Conservation (phyloP, 768 basidiomycete genomes). For the Termitomyces sp. region DNA sequence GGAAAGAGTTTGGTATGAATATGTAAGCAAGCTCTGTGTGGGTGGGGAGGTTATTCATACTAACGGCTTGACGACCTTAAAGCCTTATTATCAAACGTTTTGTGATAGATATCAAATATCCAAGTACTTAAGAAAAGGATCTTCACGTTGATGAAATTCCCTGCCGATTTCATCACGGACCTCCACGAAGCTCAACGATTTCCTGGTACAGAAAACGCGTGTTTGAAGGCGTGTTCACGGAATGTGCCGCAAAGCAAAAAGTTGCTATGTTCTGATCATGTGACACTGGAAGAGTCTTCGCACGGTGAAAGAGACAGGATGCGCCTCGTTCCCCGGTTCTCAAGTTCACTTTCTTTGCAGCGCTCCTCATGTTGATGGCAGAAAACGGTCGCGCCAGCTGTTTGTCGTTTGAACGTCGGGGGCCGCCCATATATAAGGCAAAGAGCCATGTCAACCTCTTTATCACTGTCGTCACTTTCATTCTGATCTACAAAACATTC, state of each 20-base stretch:
- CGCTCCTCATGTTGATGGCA: conserved; percentile 21
- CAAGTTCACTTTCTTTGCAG: conserved; percentile 15
- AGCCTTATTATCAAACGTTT: not conserved
- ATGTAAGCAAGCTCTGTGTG: not conserved
- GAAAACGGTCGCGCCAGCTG: conserved; percentile 3
- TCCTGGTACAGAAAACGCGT: not conserved
- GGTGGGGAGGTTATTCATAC: not conserved
- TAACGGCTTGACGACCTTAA: not conserved
- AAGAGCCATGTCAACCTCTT: conserved; percentile 5
- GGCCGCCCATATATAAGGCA: conserved; percentile 16
- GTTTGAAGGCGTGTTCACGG: conserved; percentile 22
- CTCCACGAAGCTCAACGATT: not conserved
- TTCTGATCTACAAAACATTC: not conserved
- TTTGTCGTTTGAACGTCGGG: conserved; percentile 12
- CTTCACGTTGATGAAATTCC: not conserved
- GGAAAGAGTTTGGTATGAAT: not conserved
- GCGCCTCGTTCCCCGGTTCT: conserved; percentile 17
- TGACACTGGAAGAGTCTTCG: conserved; percentile 10
- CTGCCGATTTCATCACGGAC: not conserved
- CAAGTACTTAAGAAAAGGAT: not conserved
- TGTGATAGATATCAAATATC: not conserved
- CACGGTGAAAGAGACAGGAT: conserved; percentile 16
- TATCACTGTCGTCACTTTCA: not conserved
- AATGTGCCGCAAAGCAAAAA: conserved; percentile 14
- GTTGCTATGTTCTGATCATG: conserved; percentile 23